These are phyloP conservation scores for Pseudogymnoascus sp. DNA, from an alignment of 2,329 filamentous ascomycete genomes.

Conservation along the genomic window DNA sequence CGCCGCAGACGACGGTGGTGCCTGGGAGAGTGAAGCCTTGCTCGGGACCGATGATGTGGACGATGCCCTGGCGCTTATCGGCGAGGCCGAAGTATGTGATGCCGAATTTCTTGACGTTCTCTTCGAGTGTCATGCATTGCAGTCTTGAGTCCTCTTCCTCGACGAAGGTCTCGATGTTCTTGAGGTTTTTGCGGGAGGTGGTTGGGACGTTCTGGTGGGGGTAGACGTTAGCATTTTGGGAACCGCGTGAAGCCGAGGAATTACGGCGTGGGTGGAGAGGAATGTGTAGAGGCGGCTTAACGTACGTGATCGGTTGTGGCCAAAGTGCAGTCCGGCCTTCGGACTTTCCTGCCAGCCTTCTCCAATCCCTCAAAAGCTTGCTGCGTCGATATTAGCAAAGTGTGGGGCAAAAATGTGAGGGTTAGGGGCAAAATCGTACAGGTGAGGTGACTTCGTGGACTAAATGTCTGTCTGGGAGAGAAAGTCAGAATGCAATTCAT, in stretches of 20 bases:
- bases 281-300: constrained; percentile 18
- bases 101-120: constrained; percentile 94
- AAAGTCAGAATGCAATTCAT: constrained; percentile 15
- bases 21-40: constrained; percentile 97
- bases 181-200: constrained; percentile 80
- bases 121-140: constrained; percentile 92
- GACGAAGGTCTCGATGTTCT: constrained; percentile 89
- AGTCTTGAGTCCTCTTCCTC: constrained; percentile 87
- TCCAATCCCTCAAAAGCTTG: constrained; percentile 96
- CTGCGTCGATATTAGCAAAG: constrained; percentile 36
- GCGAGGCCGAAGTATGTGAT: constrained; percentile 95
- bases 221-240: constrained; percentile 17
- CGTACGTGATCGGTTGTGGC: constrained; percentile 94
- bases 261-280: background rate
- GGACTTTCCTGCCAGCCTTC: constrained; percentile 79
- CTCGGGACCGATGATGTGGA: constrained; percentile 96
- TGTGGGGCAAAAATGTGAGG: constrained; percentile 1
- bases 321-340: constrained; percentile 92
- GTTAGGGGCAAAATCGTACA: constrained; percentile 41
- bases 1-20: constrained; percentile 94
- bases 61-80: constrained; percentile 95
- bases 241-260: background rate
- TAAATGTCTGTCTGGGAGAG: constrained; percentile 69
- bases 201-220: constrained; percentile 78
- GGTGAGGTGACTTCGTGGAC: constrained; percentile 98